A percentile compares a stretch with the other conserved stretches of the same genome.
Conservation (phyloP, 2,329 filamentous ascomycete genomes). For the Thyridium curvatum region DNA sequence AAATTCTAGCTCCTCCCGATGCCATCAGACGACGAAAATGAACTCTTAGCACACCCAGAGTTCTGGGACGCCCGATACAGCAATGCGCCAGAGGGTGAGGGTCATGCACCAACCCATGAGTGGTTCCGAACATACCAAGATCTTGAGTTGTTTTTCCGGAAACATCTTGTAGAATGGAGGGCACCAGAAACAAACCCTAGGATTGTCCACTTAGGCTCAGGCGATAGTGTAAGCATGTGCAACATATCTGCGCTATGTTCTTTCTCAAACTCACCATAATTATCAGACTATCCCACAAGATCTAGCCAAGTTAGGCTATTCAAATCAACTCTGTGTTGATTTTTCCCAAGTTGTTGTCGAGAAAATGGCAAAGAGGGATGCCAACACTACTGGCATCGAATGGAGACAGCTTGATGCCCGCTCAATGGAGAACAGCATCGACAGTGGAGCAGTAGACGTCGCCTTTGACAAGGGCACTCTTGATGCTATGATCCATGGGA, state of each 20-base stretch:
- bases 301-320: constrained; percentile 39
- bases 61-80: constrained; percentile 47
- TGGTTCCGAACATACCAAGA: constrained; percentile 46
- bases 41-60: constrained; percentile 17
- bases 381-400: constrained; percentile 29
- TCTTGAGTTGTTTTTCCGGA: constrained; percentile 39
- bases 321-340: constrained; percentile 47
- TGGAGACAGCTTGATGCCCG: constrained; percentile 48
- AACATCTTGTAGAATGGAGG: constrained; percentile 29
- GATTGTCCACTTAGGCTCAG: constrained; percentile 51
- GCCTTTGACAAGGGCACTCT: constrained; percentile 53
- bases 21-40: too few relatives aligned
- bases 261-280: neutral
- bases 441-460: constrained; percentile 38
- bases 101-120: constrained; percentile 37
- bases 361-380: constrained; percentile 40
- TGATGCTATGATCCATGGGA: constrained; percentile 50
- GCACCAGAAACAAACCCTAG: constrained; percentile 23
- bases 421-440: constrained; percentile 34
- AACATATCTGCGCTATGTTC: too few relatives aligned
- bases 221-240: constrained; percentile 51
- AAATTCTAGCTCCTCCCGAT: too few relatives aligned
- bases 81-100: constrained; percentile 17
- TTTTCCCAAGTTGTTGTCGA: constrained; percentile 48
- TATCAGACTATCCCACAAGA: constrained; percentile 43